phyloP scores from a whole-genome alignment of 2,329 filamentous ascomycete species.

The Fusarium sp. region DNA sequence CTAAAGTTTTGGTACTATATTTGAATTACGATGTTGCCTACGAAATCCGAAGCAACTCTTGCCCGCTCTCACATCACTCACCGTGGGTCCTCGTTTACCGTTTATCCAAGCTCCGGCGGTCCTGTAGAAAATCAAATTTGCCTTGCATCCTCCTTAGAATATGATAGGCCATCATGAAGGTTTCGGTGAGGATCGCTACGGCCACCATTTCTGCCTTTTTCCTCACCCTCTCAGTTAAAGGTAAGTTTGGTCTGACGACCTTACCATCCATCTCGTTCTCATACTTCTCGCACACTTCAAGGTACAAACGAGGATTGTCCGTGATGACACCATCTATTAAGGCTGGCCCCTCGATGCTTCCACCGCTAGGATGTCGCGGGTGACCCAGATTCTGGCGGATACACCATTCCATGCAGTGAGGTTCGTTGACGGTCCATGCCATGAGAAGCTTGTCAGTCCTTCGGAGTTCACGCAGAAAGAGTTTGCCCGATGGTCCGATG shows the following conservation, averaged over 20 bases:
- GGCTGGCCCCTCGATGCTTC: constrained; percentile 9
- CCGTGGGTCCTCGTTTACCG: constrained; percentile 7
- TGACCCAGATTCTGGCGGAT: constrained; percentile 60
- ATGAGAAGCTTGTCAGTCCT: constrained; percentile 69
- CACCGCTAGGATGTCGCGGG: constrained; percentile 45
- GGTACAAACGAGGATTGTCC: constrained; percentile 79
- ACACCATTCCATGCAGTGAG: constrained; percentile 84
- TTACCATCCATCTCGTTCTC: constrained; percentile 53
- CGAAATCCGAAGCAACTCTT: not conserved
- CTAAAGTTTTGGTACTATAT: not conserved
- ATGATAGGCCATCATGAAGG: constrained; percentile 43
- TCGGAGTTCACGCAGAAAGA: constrained; percentile 73
- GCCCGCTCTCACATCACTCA: not conserved
- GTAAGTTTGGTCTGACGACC: constrained; percentile 9
- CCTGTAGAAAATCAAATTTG: constrained; percentile 47
- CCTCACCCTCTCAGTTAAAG: constrained; percentile 27
- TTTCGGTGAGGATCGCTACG: constrained; percentile 34
- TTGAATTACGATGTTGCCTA: not conserved
- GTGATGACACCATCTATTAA: constrained; percentile 85
- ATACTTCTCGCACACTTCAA: constrained; percentile 66
- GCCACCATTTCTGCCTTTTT: constrained; percentile 34
- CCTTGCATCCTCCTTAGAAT: constrained; percentile 44
- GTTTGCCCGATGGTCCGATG: constrained; percentile 73
- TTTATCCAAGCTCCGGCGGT: constrained; percentile 34
- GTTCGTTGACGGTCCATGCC: constrained; percentile 89